These are phyloP conservation scores for Agrocybe pediades DNA, from an alignment of 768 basidiomycete species.

Conservation along the genomic window DNA sequence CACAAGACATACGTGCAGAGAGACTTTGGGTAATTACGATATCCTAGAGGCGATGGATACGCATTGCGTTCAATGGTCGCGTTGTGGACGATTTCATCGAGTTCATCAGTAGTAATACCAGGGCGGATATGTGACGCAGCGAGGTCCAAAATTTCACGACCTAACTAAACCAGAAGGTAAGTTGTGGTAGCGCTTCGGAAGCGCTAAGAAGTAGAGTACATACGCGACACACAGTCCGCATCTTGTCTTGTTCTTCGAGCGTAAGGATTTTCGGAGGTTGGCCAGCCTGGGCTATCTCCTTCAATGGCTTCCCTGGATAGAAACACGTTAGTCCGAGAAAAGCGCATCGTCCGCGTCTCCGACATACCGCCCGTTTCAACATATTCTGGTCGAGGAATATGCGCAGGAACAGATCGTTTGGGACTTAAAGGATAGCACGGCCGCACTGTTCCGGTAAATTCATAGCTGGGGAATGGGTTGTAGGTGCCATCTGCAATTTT, in stretches of 20 bases:
- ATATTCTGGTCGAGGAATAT: conserved; percentile 90
- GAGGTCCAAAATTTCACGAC: conserved; percentile 90
- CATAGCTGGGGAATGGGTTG: conserved; percentile 76
- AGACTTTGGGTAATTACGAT: conserved; percentile 91
- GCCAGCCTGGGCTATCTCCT: conserved; percentile 59
- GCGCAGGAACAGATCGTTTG: conserved; percentile 73
- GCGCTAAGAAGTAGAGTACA: conserved; percentile 10
- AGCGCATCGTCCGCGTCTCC: conserved; percentile 21
- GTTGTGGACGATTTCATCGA: conserved; percentile 92
- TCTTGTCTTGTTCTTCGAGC: conserved; percentile 81
- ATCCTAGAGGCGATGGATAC: conserved; percentile 94
- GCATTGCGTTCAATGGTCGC: conserved; percentile 87
- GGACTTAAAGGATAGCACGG: conserved; percentile 89
- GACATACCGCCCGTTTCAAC: conserved; percentile 48
- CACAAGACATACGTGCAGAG: conserved; percentile 90
- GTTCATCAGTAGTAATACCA: conserved; percentile 95
- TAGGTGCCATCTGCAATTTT: conserved; percentile 63
- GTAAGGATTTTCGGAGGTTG: conserved; percentile 67
- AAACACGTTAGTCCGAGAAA: conserved; percentile 9
- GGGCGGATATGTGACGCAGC: conserved; percentile 84
- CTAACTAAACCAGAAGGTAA: conserved; percentile 57
- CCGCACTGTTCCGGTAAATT: conserved; percentile 78
- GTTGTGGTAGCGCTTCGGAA: neutral
- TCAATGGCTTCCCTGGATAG: conserved; percentile 54
- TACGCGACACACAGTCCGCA: conserved; percentile 85